phyloP scores from a whole-genome alignment of 495 filamentous ascomycete genomes.

The Annulohypoxylon stygium region DNA sequence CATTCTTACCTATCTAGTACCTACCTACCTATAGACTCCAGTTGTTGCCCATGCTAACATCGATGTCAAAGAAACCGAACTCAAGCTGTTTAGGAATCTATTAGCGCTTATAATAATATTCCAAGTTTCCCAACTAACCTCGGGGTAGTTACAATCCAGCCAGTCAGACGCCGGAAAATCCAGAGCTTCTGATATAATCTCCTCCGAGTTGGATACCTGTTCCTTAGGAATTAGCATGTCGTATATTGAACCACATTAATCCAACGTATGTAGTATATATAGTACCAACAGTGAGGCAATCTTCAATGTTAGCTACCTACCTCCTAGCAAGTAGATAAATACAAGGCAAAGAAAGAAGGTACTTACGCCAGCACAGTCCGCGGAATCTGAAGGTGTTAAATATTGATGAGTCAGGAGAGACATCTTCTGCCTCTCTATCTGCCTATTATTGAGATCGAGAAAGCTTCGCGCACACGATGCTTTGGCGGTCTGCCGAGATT shows the following conservation, averaged over 20 bases:
- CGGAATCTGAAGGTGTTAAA: too few species aligned
- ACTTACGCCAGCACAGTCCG: conserved; percentile 13
- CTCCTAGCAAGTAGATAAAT: neutral
- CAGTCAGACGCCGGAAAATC: conserved; percentile 11
- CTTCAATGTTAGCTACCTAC: too few species aligned
- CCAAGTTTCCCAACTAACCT: conserved; percentile 13
- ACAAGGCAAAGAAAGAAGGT: neutral
- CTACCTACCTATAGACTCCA: neutral
- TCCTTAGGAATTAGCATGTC: neutral
- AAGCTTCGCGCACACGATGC: conserved; percentile 56
- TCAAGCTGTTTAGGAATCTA: conserved; percentile 7
- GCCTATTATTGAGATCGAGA: conserved; percentile 56
- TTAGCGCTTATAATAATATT: neutral
- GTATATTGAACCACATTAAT: neutral
- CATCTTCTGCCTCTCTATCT: conserved; percentile 20
- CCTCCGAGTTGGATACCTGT: neutral
- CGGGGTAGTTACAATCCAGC: conserved; percentile 14
- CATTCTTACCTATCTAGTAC: conserved; percentile 5
- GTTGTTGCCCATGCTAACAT: neutral
- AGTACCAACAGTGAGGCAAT: too few species aligned
- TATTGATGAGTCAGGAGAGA: conserved; percentile 1
- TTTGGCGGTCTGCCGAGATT: conserved; percentile 57
- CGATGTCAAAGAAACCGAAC: conserved; percentile 18
- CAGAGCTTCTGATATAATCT: neutral
- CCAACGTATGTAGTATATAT: neutral